A percentile compares a stretch with the other conserved stretches of the same genome.
phyloP scores from a whole-genome alignment of 495 filamentous ascomycete species.

The Glutinoglossum americanum region DNA sequence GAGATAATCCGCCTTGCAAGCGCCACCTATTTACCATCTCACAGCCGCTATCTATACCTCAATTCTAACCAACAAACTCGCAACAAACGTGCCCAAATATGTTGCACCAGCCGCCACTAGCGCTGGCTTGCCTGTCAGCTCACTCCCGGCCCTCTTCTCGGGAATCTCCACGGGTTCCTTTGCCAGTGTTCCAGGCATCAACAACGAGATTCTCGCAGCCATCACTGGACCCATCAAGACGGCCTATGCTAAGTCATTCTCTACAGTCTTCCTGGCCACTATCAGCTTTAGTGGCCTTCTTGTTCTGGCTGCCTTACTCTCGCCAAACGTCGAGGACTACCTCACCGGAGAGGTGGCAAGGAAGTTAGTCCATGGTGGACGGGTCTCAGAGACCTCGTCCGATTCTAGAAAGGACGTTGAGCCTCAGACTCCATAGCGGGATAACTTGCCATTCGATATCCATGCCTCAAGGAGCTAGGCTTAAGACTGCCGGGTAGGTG shows the following conservation, averaged over 20 bases:
- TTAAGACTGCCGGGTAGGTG: background rate
- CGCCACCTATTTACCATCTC: background rate
- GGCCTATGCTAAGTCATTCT: slow-evolving; percentile 23
- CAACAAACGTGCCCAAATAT: slow-evolving; percentile 18
- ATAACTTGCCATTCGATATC: background rate
- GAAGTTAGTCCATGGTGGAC: slow-evolving; percentile 6
- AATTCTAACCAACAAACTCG: slow-evolving; percentile 23
- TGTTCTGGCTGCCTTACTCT: slow-evolving; percentile 21
- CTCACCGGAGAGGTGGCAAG: slow-evolving; percentile 11
- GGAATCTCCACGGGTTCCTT: slow-evolving; percentile 15
- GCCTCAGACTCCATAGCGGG: background rate
- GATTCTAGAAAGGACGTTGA: background rate
- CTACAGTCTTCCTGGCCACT: slow-evolving; percentile 25
- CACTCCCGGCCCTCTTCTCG: slow-evolving; percentile 19
- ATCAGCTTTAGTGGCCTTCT: slow-evolving; percentile 25
- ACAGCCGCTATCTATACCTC: slow-evolving; percentile 24
- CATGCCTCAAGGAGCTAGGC: background rate
- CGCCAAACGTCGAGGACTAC: slow-evolving; percentile 13
- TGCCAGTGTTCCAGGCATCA: slow-evolving; percentile 18
- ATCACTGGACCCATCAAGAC: slow-evolving; percentile 17
- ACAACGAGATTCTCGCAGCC: slow-evolving; percentile 15
- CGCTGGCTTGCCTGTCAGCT: slow-evolving; percentile 23
- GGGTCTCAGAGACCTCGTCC: background rate
- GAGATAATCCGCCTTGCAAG: background rate
- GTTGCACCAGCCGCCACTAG: slow-evolving; percentile 19